Evolutionary conservation across 352 stramenopile genomes (phyloP), one percentile per base, ranked within the genome.

Genomic region (Phytophthora megakarya): DNA sequence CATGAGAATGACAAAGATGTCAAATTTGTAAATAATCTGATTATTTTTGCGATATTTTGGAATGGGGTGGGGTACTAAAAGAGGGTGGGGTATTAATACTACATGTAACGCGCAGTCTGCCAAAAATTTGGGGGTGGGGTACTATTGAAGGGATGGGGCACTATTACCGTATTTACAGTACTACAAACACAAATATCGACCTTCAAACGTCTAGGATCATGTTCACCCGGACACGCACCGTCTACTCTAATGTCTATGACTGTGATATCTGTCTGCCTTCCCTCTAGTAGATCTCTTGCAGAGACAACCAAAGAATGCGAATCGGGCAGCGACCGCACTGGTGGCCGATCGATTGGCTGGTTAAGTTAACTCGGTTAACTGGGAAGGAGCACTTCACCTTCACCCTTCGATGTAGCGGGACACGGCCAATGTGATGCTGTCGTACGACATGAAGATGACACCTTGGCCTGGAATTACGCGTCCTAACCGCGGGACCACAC

Each of bases 391-490:
- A 59, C 32, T 42, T 28, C 46, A 44, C 48, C 26, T 45, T 69
- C 42, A 73, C n/a, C 55, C 51, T 37, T 93, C 84, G 2, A 93
- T 65, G 50, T 88, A 80, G 19, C 48, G 57, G 1, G 81, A 73
- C 13, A 93, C 81, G 28, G 71, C 44, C 43, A 73, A 72, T 25
- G 81, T 82, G 62, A 97, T 90, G 57, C 80, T 73, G 61, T 97
- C 89, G 70, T 94, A 95, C 12, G 86, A 92, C 92, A 98, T 98
- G 74, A 99, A 99, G 73, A 99, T 99, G 46, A 99, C 96, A 50
- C 96, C 96, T 72, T 99, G 96, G n/a, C 96, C 96, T 4, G 96
- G 96, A 55, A 99, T 96, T 39, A 99, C 96, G 52, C 96, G 86
- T 3, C 93, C 94, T 22, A 98, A 73, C 15, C 96, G 80, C 55